A percentile compares a stretch with the other conserved stretches of the same genome.
phyloP scores from a whole-genome alignment of 75 land plant genomes.

The Pinus tabuliformis region DNA sequence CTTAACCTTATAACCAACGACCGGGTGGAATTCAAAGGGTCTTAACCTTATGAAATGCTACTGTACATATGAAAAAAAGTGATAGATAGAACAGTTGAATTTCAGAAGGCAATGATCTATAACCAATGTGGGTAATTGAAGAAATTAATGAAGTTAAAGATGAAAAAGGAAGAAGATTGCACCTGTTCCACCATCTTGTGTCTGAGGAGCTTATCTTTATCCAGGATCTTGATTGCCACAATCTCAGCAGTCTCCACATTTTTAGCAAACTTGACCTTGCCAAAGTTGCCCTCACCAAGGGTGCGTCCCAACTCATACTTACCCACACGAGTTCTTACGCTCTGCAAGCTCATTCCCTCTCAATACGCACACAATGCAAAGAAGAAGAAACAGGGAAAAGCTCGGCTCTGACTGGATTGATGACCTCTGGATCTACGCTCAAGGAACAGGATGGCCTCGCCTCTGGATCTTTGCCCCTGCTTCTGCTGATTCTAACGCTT shows the following conservation, averaged over 20 bases:
- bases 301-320: constrained; percentile 80
- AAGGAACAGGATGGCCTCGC: no score
- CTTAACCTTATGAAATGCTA: no score
- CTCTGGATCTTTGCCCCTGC: neutral
- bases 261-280: constrained; percentile 73
- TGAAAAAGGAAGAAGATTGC: no score
- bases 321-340: constrained; percentile 53
- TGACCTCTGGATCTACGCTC: no score
- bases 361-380: neutral
- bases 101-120: no score
- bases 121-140: no score
- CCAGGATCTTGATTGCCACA: constrained; percentile 72
- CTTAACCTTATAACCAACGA: no score
- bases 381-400: neutral
- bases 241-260: constrained; percentile 64
- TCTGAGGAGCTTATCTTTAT: constrained; percentile 73
- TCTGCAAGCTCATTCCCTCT: constrained; percentile 25
- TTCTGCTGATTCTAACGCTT: neutral
- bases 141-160: no score
- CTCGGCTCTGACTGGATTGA: neutral
- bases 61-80: no score
- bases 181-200: constrained; percentile 89
- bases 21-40: no score
- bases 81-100: no score
- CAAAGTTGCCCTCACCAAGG: constrained; percentile 86